phyloP scores from a whole-genome alignment of 495 filamentous ascomycete genomes.

The Xylaria bambusicola region DNA sequence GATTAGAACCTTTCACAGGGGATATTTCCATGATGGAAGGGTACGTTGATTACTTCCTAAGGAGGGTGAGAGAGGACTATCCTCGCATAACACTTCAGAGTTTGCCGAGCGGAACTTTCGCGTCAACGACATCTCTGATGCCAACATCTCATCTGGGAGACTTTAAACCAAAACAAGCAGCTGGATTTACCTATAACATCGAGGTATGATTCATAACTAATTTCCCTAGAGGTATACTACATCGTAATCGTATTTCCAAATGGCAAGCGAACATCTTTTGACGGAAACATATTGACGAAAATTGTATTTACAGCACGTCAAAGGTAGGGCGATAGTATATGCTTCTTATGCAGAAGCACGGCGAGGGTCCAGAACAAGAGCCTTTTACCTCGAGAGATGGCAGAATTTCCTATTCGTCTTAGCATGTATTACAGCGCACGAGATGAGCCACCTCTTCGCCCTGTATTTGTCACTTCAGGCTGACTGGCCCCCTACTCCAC shows the following conservation, averaged over 20 bases:
- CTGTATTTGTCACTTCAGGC: neutral
- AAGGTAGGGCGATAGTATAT: neutral
- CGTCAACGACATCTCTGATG: neutral
- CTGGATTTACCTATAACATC: neutral
- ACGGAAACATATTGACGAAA: too few relatives aligned
- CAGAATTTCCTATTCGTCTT: slow-evolving; percentile 1
- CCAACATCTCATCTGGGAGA: neutral
- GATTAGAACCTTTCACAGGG: neutral
- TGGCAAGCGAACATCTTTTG: too few relatives aligned
- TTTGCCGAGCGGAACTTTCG: neutral
- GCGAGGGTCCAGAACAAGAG: neutral
- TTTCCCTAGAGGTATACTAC: too few relatives aligned
- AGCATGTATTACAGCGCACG: neutral
- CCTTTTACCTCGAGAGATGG: neutral
- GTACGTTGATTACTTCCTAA: neutral
- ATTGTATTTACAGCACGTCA: neutral
- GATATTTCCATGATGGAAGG: neutral
- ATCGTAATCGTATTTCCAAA: too few relatives aligned
- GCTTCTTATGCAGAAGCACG: neutral
- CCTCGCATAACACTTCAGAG: slow-evolving; percentile 1
- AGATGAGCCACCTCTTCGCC: neutral
- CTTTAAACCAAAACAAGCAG: neutral
- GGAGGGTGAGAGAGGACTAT: neutral
- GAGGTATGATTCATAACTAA: neutral
- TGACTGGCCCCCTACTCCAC: neutral